Conservation (phyloP, 768 basidiomycete genomes). For the Amanita pseudoporphyria region DNA sequence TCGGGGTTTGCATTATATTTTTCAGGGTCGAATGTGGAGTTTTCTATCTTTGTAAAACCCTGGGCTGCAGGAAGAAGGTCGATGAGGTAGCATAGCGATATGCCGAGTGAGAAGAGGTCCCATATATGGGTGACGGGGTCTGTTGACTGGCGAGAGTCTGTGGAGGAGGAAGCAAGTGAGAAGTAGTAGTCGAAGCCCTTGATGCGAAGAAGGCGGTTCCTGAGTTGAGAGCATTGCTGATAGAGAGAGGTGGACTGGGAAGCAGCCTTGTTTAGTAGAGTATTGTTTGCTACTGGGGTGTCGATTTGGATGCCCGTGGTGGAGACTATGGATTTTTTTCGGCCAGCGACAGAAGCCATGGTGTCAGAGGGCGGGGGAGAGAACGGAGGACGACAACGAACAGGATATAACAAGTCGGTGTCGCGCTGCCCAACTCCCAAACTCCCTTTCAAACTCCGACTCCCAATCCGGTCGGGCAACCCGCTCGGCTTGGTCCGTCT, state of each 20-base stretch:
- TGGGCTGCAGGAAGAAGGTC: slow-evolving; percentile 72
- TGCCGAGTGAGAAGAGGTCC: slow-evolving; percentile 88
- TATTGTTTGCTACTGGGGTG: slow-evolving; percentile 68
- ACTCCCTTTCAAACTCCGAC: slow-evolving; percentile 4
- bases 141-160: slow-evolving; percentile 63
- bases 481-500: slow-evolving; percentile 1
- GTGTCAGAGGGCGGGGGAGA: slow-evolving; percentile 17
- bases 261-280: slow-evolving; percentile 87
- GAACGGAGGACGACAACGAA: slow-evolving; percentile 12
- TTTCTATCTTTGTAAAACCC: slow-evolving; percentile 47
- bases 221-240: slow-evolving; percentile 80
- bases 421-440: neutral
- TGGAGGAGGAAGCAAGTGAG: slow-evolving; percentile 37
- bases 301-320: slow-evolving; percentile 60
- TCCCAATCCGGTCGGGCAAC: neutral
- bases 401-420: slow-evolving; percentile 5
- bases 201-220: slow-evolving; percentile 70
- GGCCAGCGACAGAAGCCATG: slow-evolving; percentile 51
- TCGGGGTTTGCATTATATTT: slow-evolving; percentile 65
- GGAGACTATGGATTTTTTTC: slow-evolving; percentile 74
- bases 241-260: slow-evolving; percentile 82
- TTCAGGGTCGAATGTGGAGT: slow-evolving; percentile 58
- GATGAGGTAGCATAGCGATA: slow-evolving; percentile 92
- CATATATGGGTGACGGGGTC: slow-evolving; percentile 94
- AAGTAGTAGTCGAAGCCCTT: slow-evolving; percentile 67